Evolutionary conservation across 306 rosid genomes (phyloP), one percentile per base, ranked within the genome.

Genomic region (cucumber (Cucumis sativus)): DNA sequence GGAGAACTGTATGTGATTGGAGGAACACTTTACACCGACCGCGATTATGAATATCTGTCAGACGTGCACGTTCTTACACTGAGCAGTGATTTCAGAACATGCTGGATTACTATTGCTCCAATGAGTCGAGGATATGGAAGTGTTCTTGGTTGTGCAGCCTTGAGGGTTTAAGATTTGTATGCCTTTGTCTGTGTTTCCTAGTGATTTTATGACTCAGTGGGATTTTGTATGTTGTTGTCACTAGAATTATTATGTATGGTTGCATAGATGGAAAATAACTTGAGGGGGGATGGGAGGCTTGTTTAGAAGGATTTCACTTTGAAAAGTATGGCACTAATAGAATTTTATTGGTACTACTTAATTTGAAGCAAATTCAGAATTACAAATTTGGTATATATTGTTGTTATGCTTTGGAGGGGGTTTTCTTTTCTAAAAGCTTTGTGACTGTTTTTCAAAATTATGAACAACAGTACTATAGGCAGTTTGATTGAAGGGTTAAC

Each of bases 61-160:
- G 90, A 89, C 54, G 97, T 91, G 52, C 91, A 91, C 78, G 85
- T 94, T 79, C 84, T 94, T 82, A 79, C 86, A 1, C 81, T 84
- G 25, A 86, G 90, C 61, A 84, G 83, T 58, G 92, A 91, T 5
- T 1, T 47, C 60, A 82, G 77, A 84, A 96, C 95, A 66, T 74
- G 87, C 30, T 91, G 98, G 98, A 91, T 88, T 60, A 84, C 59
- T 68, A 90, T 84, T 77, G 89, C 96, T 82, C 87, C 88, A 2
- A 94, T 92, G 98, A 90, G 96, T 7, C 79, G 88, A 80, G 90
- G 97, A 79, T 88, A 84, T 21, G 97, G 97, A 81, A 85, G 89
- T 58, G 85, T 94, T 83, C 87, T 86, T 84, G 98, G 98, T 75
- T 90, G 97, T 86, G 87, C 96, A 23, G 85, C 75, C 80, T 84